Evolutionary conservation across 2,329 filamentous ascomycete species (phyloP).

Genomic region (Phialocephala subalpina): DNA sequence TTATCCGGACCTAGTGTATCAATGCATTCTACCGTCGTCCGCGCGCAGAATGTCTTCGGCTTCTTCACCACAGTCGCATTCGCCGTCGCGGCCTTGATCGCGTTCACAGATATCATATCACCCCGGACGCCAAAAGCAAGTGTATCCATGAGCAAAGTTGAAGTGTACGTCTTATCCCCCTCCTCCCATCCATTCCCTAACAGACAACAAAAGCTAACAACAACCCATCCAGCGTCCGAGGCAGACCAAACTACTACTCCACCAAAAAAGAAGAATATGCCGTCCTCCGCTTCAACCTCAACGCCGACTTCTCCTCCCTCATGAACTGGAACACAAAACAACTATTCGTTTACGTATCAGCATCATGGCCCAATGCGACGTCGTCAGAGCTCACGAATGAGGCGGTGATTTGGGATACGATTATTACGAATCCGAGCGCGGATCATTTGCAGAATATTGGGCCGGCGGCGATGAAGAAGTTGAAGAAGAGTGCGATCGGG

Average conservation of each 20-base stretch:
- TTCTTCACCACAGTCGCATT: constrained; percentile 97
- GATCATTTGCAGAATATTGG: constrained; percentile 68
- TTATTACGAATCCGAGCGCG: constrained; percentile 80
- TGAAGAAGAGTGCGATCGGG: constrained; percentile 64
- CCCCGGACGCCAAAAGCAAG: constrained; percentile 72
- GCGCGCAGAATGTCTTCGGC: constrained; percentile 91
- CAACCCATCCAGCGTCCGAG: constrained; percentile 70
- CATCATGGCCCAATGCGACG: constrained; percentile 65
- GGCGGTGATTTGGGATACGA: constrained; percentile 94
- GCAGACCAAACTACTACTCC: constrained; percentile 95
- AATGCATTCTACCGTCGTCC: constrained; percentile 90
- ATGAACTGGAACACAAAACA: constrained; percentile 99
- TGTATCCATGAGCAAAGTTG: constrained; percentile 76
- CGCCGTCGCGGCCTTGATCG: constrained; percentile 79
- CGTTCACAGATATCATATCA: constrained; percentile 77
- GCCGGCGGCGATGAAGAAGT: constrained; percentile 67
- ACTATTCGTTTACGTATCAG: constrained; percentile 94
- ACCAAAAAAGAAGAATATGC: constrained; percentile 95
- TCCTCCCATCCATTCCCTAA: background rate
- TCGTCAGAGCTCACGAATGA: constrained; percentile 57
- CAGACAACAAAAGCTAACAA: constrained; percentile 25
- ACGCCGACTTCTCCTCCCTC: constrained; percentile 88
- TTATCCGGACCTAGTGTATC: constrained; percentile 4
- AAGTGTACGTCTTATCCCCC: constrained; percentile 70
- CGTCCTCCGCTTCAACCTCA: constrained; percentile 90